Evolutionary conservation across 2,329 filamentous ascomycete species (phyloP).

Genomic region (Microdochium nivale): DNA sequence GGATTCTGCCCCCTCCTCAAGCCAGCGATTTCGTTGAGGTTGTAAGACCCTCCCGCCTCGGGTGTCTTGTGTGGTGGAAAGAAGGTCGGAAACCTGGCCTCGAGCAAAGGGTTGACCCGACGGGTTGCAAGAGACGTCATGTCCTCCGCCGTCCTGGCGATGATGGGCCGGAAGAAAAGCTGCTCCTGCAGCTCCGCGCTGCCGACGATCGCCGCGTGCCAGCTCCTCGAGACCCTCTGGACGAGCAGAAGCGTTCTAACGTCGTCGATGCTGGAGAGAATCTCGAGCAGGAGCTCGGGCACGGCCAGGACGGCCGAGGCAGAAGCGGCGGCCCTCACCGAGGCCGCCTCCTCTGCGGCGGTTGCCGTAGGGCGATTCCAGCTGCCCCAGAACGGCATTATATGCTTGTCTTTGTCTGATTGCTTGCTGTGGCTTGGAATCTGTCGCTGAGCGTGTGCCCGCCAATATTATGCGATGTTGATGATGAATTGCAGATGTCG

Average conservation of each 20-base stretch:
- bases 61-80: neutral
- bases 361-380: no score
- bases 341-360: no score
- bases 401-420: no score
- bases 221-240: neutral
- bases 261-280: slow-evolving; percentile 1
- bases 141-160: neutral
- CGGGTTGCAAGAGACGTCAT: neutral
- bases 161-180: slow-evolving; percentile 1
- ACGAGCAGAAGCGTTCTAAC: neutral
- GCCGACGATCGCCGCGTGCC: neutral
- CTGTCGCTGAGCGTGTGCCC: no score
- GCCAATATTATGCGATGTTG: no score
- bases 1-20: neutral
- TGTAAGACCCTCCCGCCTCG: neutral
- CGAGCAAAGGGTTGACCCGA: slow-evolving; percentile 1
- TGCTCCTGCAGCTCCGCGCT: neutral
- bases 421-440: no score
- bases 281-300: neutral
- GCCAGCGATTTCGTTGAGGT: neutral
- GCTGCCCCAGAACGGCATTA: no score
- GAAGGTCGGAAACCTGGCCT: neutral
- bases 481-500: no score
- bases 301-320: neutral
- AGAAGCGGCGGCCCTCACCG: neutral